Percentiles rank a stretch among this genome's conserved stretches.
Evolutionary conservation across 2,329 filamentous ascomycete genomes (phyloP).

Genomic region (Rhynchosporium secalis): DNA sequence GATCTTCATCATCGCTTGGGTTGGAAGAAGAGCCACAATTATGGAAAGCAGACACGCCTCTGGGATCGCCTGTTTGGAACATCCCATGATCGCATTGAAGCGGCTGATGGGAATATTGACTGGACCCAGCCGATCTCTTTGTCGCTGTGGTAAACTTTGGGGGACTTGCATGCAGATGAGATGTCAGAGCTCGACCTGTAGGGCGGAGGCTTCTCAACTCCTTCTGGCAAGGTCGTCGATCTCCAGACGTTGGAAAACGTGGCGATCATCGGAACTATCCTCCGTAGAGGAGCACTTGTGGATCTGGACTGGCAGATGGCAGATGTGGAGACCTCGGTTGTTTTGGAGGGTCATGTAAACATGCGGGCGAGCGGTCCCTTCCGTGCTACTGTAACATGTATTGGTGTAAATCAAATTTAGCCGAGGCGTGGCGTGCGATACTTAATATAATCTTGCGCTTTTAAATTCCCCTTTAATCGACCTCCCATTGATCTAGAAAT

Average conservation of each 20-base stretch:
- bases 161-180: not conserved
- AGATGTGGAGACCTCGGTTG: not conserved
- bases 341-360: not conserved
- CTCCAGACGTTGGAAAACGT: not conserved
- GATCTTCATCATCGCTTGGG: not conserved
- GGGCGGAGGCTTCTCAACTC: not conserved
- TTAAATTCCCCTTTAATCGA: too few species aligned
- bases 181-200: not conserved
- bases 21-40: constrained; percentile 3
- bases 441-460: not conserved
- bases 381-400: not conserved
- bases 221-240: not conserved
- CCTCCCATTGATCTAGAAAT: too few species aligned
- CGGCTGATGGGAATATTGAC: not conserved
- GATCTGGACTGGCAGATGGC: not conserved
- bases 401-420: constrained; percentile 2
- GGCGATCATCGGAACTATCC: not conserved
- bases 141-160: not conserved
- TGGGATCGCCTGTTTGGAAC: constrained; percentile 4
- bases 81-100: not conserved
- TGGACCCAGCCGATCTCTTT: not conserved
- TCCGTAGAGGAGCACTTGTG: not conserved
- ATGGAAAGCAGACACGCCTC: not conserved
- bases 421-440: not conserved
- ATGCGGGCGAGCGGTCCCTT: too few species aligned